Evolutionary conservation across 345 rosid species (phyloP).

Genomic region (Eucalyptus polybractea): DNA sequence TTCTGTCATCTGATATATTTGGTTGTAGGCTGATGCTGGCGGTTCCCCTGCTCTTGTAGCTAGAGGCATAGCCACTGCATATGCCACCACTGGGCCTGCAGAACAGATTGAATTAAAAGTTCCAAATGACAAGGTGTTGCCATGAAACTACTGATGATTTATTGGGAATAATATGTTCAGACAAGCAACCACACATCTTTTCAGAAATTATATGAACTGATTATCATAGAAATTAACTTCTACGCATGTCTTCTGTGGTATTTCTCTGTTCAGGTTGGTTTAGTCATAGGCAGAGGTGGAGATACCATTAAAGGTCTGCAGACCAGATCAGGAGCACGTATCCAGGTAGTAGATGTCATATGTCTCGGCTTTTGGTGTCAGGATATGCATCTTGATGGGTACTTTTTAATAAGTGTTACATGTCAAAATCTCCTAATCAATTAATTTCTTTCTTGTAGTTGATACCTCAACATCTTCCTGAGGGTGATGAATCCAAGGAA

Average conservation of each 20-base stretch:
- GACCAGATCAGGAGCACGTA: constrained; percentile 84
- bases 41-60: constrained; percentile 86
- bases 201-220: neutral
- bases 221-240: neutral
- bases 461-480: constrained; percentile 84
- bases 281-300: constrained; percentile 91
- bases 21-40: constrained; percentile 77
- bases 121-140: constrained; percentile 79
- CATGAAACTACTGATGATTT: neutral
- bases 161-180: neutral
- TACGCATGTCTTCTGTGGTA: neutral
- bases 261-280: constrained; percentile 49
- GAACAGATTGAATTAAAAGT: constrained; percentile 83
- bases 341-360: constrained; percentile 58
- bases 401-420: neutral
- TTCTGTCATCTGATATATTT: neutral
- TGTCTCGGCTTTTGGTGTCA: neutral
- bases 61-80: constrained; percentile 56
- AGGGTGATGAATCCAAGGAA: constrained; percentile 83
- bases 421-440: neutral
- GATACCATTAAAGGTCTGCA: constrained; percentile 88
- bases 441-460: constrained; percentile 16
- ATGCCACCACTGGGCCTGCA: constrained; percentile 22
- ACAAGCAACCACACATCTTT: neutral
- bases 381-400: neutral